Evolutionary conservation across 2,329 filamentous ascomycete species (phyloP).

Genomic region (Ilyonectria destructans): DNA sequence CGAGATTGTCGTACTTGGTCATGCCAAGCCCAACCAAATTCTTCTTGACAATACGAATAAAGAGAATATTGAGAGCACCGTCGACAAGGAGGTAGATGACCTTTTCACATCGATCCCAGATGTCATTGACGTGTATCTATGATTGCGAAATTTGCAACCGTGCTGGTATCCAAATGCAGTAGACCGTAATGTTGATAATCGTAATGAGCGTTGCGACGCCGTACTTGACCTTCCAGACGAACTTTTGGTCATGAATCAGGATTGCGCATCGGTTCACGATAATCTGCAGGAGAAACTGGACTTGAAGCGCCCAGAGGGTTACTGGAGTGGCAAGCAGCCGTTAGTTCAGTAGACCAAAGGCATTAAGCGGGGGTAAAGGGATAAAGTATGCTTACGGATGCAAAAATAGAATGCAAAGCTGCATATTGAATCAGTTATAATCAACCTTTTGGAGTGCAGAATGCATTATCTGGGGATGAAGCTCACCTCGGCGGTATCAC

Average conservation of each 20-base stretch:
- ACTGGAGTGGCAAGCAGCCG: not conserved
- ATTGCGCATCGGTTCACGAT: slow-evolving; percentile 41
- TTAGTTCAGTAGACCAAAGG: not conserved
- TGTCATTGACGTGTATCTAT: slow-evolving; percentile 59
- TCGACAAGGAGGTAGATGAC: slow-evolving; percentile 63
- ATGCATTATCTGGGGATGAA: not conserved
- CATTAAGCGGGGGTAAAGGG: not conserved
- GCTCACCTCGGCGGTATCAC: slow-evolving; percentile 33
- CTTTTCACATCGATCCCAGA: slow-evolving; percentile 67
- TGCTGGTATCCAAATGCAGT: slow-evolving; percentile 66
- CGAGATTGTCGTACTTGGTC: slow-evolving; percentile 52
- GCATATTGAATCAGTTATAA: not conserved
- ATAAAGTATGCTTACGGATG: slow-evolving; percentile 12
- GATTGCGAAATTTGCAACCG: slow-evolving; percentile 56
- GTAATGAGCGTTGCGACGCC: slow-evolving; percentile 55
- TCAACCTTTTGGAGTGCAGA: too few species aligned
- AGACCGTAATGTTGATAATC: slow-evolving; percentile 63
- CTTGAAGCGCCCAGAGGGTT: slow-evolving; percentile 31
- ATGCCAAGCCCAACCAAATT: slow-evolving; percentile 63
- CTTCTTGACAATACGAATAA: slow-evolving; percentile 58
- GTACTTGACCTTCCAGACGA: slow-evolving; percentile 22
- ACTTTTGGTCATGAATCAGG: slow-evolving; percentile 22
- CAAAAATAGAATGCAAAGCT: slow-evolving; percentile 29
- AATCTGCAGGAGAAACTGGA: slow-evolving; percentile 33
- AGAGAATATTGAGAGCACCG: slow-evolving; percentile 61